Conservation (phyloP, 768 basidiomycete species). For the Kwoniella sp. region DNA sequence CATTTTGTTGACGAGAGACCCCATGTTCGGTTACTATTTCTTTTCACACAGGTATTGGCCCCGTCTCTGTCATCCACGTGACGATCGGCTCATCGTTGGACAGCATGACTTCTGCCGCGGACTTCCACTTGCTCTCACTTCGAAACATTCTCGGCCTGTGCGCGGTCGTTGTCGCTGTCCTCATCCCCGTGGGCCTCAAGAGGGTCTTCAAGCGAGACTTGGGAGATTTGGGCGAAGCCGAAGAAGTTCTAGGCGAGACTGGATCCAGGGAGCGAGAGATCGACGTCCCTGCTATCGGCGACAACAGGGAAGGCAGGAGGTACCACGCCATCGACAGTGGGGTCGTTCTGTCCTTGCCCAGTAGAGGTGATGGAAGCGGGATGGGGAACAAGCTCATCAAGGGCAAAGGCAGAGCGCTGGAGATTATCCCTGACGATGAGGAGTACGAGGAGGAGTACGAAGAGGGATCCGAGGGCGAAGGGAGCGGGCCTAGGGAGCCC, state of each 20-base stretch:
- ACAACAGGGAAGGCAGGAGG: conserved; percentile 15
- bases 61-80: conserved; percentile 89
- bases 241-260: conserved; percentile 29
- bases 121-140: conserved; percentile 92
- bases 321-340: conserved; percentile 51
- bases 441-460: conserved; percentile 25
- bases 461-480: neutral
- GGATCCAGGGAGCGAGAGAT: conserved; percentile 18
- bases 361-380: conserved; percentile 26
- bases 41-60: conserved; percentile 64
- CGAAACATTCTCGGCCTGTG: conserved; percentile 82
- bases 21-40: too few relatives aligned
- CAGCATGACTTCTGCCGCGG: conserved; percentile 89
- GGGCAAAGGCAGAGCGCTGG: conserved; percentile 41
- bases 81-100: conserved; percentile 89
- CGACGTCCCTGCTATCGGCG: conserved; percentile 29
- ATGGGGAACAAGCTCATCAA: conserved; percentile 17
- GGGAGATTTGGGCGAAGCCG: conserved; percentile 47
- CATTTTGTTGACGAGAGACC: conserved; percentile 1
- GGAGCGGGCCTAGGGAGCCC: neutral
- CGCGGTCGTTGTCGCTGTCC: conserved; percentile 84
- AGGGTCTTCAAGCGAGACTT: conserved; percentile 76
- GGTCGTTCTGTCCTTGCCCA: conserved; percentile 41
- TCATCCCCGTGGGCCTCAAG: conserved; percentile 87
- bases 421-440: conserved; percentile 39